Percentiles rank a stretch among this genome's conserved stretches.
phyloP scores from a whole-genome alignment of 1,284 basidiomycete species.

The Coriolopsis trogii region DNA sequence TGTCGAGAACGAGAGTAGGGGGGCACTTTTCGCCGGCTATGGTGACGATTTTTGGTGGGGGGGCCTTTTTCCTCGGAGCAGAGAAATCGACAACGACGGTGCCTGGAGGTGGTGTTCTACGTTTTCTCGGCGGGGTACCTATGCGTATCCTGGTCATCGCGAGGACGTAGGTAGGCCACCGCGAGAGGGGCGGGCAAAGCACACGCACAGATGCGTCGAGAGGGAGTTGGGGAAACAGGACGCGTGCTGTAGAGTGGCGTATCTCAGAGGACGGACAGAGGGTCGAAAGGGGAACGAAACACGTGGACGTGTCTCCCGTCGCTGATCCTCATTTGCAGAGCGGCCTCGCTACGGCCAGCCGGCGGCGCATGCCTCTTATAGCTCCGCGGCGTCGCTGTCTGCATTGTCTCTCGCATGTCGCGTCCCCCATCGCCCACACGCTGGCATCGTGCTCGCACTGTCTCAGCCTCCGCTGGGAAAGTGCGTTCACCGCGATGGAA shows the following conservation, averaged over 20 bases:
- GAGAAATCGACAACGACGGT: constrained; percentile 5
- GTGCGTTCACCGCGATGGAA: too few species aligned
- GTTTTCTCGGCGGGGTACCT: background rate
- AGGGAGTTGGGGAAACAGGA: background rate
- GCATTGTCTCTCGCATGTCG: too few species aligned
- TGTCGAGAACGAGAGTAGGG: constrained; percentile 36
- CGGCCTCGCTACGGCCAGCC: background rate
- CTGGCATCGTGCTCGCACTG: too few species aligned
- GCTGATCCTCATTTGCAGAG: background rate
- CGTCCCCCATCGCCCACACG: background rate
- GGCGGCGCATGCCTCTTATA: background rate
- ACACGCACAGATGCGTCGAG: background rate
- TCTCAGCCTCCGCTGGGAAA: too few species aligned
- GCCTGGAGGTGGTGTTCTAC: background rate
- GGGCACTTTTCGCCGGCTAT: constrained; percentile 33
- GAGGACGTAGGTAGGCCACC: background rate
- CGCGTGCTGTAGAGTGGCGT: too few species aligned
- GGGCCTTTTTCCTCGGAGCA: constrained; percentile 4
- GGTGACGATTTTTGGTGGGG: constrained; percentile 23
- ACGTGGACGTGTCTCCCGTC: background rate
- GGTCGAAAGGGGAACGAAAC: background rate
- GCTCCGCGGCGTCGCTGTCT: background rate
- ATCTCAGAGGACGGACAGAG: background rate
- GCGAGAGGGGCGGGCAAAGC: background rate
- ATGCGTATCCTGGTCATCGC: constrained; percentile 13